Evolutionary conservation across 2,329 filamentous ascomycete species (phyloP), one percentile per base, ranked within the genome.

Genomic region (Botryotinia calthae): DNA sequence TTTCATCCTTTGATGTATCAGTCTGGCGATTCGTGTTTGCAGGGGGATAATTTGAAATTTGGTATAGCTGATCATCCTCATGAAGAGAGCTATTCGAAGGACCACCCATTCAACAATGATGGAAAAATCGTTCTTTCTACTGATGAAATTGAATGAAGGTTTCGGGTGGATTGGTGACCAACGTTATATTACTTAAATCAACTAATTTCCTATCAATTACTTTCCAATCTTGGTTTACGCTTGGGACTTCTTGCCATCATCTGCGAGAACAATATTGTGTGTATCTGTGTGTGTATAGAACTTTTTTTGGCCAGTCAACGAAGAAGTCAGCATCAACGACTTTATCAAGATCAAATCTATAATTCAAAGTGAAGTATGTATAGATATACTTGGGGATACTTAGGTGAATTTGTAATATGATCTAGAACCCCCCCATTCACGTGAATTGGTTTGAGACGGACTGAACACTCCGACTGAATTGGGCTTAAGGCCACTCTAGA

Each of bases 41-140:
- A 66, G 25, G 61, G 63, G 12, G 70, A 72, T 54, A 54, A 54
- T 16, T n/a, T 54, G 31, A 72, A 72, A 18, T 71, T 64, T 59
- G 70, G 70, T 14, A 72, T 72, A 58, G 70, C 48, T 42, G 69
- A 71, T 65, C 40, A 65, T 44, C 59, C 40, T 37, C 61, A 65
- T 22, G 61, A 46, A 48, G 62, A 67, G 16, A 28, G 34, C 10
- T 72, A 72, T 59, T 72, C 37, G n/a, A 40, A 46, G 16, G 70
- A 72, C 18, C 46, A 72, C 18, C 46, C 62, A 58, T 72, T 66
- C 37, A 66, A 72, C 42, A 34, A 67, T 46, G 70, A 72, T 46
- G 70, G 37, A 4, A 46, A 31, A 22, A 67, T 56, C 4, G 18
- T 67, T 18, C 48, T 67, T n/a, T 67, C 46, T 37, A n/a, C 25